Evolutionary conservation across 2,329 filamentous ascomycete species (phyloP), one percentile per base, ranked within the genome.

Genomic region (Claviceps quebecensis): DNA sequence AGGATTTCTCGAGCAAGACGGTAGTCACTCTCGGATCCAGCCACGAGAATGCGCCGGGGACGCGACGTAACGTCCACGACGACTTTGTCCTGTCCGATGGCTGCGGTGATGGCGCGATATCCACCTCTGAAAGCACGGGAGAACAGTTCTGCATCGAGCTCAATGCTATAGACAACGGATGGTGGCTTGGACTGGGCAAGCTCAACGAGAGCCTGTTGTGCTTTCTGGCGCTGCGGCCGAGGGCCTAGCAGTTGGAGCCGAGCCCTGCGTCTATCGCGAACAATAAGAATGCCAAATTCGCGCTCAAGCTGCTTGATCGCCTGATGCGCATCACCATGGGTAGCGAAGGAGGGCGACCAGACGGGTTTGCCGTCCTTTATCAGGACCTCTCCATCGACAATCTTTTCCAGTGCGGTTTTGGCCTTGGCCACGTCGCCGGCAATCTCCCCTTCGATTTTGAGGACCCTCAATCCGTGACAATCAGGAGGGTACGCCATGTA

Each of bases 391-490:
- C 69, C 70, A 8, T 53, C 52, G 26, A 72, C 47, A 8, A 71
- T 61, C 2, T 49, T 50, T 5, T 68, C 61, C 6, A 71, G 56
- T 5, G 44, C 54, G 1, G 58, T 55, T 39, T 66, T 68, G 2
- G 67, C 66, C 8, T 54, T 52, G 1, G 59, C 61, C 5, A 72
- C 62, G 1, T 56, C 53, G 45, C 61, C 58, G 5, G 55, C 54
- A 22, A 56, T 51, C 4, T 65, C 60, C 0, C 69, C 66, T 54
- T 71, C 68, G 17, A 73, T 53, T 51, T 66, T 69, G 36, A 73
- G 51, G 5, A 63, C 59, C 4, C 58, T 60, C 45, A 66, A 65
- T 58, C 29, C 14, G 3, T 26, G 14, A 2, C n/a, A 9, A 22
- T 41, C 37, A 29, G 38, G 38, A 6, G 17, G 26, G 34, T 51